Base-by-base conservation (phyloP, 495 filamentous ascomycete species). In the Neurospora sp. region DNA sequence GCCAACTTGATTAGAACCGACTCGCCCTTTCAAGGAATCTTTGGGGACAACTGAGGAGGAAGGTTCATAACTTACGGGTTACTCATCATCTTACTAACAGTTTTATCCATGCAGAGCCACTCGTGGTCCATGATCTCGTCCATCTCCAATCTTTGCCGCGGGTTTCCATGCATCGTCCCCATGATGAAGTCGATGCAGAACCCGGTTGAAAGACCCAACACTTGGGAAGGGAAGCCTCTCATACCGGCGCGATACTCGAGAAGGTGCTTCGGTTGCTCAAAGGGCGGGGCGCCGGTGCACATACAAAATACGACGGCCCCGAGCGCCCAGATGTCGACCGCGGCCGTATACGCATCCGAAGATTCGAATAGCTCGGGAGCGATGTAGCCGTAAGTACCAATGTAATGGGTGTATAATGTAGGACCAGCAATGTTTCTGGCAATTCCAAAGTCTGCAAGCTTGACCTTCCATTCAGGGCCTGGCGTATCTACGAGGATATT, bases 361-460 rank as follows among this genome's bases (percentile, higher is more conserved):
- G 16, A 74, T 72, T 11, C 71, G 39, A 23, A 70, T 31, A 60
- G 11, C 60, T 78, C 75, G 3, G 77, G 77, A 18, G 77, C 77
- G 6, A 71, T 72, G 23, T 71, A 78, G 31, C 72, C 73, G 6
- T 72, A 39, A 4, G 74, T 78, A 5, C 77, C 77, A 44, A 40
- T 70, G 18, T 73, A 40, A 9, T 70, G 41, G 9, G 77, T 78
- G 16, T 73, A 70, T 1, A 70, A 70, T 5, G 71, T 72, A 27
- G 70, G 39, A 2, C 75, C 77, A 12, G 73, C 70, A 0, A 73
- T 62, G 8, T 74, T 62, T 60, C 72, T 74, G 81, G 78, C 79
- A 69, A 88, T 83, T 0, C 87, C 87, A 71, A 88, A 87, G 77
- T 88, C 87, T 12, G 83, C 83, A 60, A 88, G 85, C 75, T 88